Evolutionary conservation across 2,329 filamentous ascomycete genomes (phyloP), one percentile per base, ranked within the genome.

Genomic region (Fonsecaea monophora): DNA sequence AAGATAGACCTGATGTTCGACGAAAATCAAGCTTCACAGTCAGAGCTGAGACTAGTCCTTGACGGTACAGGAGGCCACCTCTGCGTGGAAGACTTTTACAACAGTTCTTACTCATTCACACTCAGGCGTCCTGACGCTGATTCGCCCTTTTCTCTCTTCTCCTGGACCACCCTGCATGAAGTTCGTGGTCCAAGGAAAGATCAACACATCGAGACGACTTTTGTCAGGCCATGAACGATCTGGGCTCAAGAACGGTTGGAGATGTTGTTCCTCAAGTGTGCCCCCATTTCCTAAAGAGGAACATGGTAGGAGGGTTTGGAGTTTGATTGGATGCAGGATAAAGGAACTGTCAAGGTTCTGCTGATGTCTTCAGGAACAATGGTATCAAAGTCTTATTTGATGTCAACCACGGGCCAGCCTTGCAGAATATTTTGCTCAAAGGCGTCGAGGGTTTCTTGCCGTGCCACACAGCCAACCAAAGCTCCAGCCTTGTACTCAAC

Each of bases 81-180:
- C 9, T 82, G 80, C 70, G 76, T 82, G 61, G 80, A 81, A 53
- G 80, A 82, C 72, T 81, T 79, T 75, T 82, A 82, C 72, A 77
- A 77, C 62, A 82, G 79, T 4, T 77, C 77, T 2, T 82, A 82
- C 72, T 74, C 77, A 18, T 82, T 82, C 68, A 74, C 77, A 10
- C 70, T 82, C 30, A 65, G 3, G 1, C 73, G 73, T 7, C 73
- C 74, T 0, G 77, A 75, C 6, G 73, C 77, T 60, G 75, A 38
- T 5, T 45, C 58, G 4, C 21, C 60, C 1, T 25, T 42, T 42
- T 30, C n/a, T 13, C 62, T 72, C 12, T 45, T 37, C n/a, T 72
- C 67, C 13, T 82, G 80, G 79, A 74, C 77, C 9, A 82, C 79
- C 73, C 74, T 77, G 7, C 80, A 82, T 76, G 77, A 82, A 42